Percentiles rank a stretch among this genome's conserved stretches.
phyloP scores from a whole-genome alignment of 2,329 filamentous ascomycete species.

The Trichoderma sp. region DNA sequence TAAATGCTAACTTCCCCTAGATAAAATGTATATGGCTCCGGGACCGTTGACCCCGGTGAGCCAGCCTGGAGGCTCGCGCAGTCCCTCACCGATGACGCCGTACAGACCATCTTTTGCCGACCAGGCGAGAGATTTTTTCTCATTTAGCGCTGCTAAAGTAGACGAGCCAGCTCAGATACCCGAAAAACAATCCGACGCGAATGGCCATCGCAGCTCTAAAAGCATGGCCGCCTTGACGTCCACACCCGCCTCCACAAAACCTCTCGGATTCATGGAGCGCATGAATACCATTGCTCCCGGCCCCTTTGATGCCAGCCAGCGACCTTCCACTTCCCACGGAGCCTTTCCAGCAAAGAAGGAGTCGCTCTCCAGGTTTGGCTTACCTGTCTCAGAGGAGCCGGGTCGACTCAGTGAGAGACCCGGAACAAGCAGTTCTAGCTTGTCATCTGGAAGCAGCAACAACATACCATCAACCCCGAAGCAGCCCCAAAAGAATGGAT shows the following conservation, averaged over 20 bases:
- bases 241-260: conserved; percentile 3
- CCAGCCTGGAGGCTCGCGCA: conserved; percentile 56
- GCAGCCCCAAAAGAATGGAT: conserved; percentile 50
- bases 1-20: conserved; percentile 38
- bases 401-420: conserved; percentile 13
- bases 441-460: conserved; percentile 26
- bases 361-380: conserved; percentile 26
- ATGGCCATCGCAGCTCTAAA: conserved; percentile 44
- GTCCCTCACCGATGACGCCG: conserved; percentile 61
- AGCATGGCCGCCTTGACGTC: neutral
- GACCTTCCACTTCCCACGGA: conserved; percentile 34
- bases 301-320: conserved; percentile 56
- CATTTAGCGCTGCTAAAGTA: conserved; percentile 33
- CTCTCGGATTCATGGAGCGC: conserved; percentile 49
- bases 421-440: conserved; percentile 22
- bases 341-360: conserved; percentile 34
- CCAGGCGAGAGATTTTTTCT: conserved; percentile 45
- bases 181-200: conserved; percentile 45
- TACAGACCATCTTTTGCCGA: conserved; percentile 43
- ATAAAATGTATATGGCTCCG: conserved; percentile 52
- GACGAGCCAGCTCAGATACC: conserved; percentile 40
- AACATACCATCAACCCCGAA: conserved; percentile 34
- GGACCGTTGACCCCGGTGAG: conserved; percentile 64
- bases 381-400: conserved; percentile 6
- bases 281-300: conserved; percentile 66